Percentiles rank a stretch among this genome's conserved stretches.
Evolutionary conservation across 257 asterid genomes (phyloP).

Genomic region (Leptodermis oblonga): DNA sequence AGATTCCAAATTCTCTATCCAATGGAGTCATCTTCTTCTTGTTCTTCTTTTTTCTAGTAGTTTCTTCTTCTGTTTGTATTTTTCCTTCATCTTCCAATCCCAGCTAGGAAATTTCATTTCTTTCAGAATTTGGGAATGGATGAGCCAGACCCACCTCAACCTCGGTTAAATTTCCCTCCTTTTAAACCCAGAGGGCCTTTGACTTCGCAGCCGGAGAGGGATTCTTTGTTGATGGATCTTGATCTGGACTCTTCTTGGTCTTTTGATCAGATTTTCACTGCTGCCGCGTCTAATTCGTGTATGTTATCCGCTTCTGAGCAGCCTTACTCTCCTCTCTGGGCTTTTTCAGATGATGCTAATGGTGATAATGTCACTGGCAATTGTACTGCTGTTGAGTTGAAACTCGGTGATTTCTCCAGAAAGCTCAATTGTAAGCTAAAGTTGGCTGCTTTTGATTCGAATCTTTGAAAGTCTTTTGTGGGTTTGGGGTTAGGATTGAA

Average conservation of each 20-base stretch:
- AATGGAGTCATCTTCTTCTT: constrained; percentile 10
- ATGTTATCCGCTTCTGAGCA: constrained; percentile 52
- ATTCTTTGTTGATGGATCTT: constrained; percentile 51
- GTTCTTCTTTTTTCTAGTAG: not conserved
- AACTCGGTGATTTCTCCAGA: constrained; percentile 44
- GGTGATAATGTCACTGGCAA: constrained; percentile 16
- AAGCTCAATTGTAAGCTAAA: constrained; percentile 41
- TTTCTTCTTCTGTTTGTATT: not conserved
- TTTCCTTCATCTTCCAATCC: constrained; percentile 3
- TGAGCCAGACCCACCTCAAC: constrained; percentile 40
- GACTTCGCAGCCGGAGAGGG: constrained; percentile 25
- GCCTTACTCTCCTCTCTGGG: constrained; percentile 83
- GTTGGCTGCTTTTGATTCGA: constrained; percentile 16
- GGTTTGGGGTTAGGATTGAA: constrained; percentile 10
- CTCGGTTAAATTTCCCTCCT: not conserved
- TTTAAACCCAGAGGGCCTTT: constrained; percentile 15
- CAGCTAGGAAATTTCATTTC: not conserved
- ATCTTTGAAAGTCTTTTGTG: constrained; percentile 4
- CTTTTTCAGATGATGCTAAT: constrained; percentile 58
- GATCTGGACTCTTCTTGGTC: constrained; percentile 77
- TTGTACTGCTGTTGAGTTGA: constrained; percentile 34
- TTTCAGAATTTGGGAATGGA: constrained; percentile 34
- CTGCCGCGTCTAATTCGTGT: constrained; percentile 37
- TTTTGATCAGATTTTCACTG: constrained; percentile 74
- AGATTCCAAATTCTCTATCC: constrained; percentile 26